Base-by-base conservation (phyloP, 257 asterid genomes). In the Capsicum chinense region DNA sequence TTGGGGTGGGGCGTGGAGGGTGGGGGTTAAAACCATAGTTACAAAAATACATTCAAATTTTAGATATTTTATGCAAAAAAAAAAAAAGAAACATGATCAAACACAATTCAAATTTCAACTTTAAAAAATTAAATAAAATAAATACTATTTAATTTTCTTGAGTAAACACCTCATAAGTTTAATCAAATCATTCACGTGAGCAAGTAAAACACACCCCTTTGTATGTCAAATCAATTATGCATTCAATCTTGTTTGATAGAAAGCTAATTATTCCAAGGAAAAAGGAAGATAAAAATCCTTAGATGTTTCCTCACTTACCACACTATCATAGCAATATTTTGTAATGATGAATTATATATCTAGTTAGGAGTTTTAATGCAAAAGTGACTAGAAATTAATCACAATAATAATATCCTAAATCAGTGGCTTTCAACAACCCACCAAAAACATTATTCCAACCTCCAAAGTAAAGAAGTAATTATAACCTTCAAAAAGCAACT, bases 371-470 rank as follows among this genome's bases (percentile, higher is more conserved):
- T 15, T 56, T 58, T 33, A 39, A 37, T 54, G 37, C 66, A 52
- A 82, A 63, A 64, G 78, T 64, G 48, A 52, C 7, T 50, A 1
- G 48, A 33, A 67, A 67, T 52, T 54, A 71, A 82, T 4, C 64
- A 54, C 82, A 54, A 78, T 78, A 78, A 39, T 39, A 39, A 39
- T 78, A 86, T 86, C 95, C 91, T 86, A 92, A 85, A 88, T 90
- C 79, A 86, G 80, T 86, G 93, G 93, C 89, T 90, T 92, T 92
- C 87, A 88, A 83, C 73, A 68, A 83, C 85, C 80, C 84, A 87
- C 89, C 73, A 86, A 83, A 39, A 83, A 79, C 48, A 78, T 78
- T 54, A 33, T 56, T 54, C 82, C 5, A 78, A 76, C 81, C 81
- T 52, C 81, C 64, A 76, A 76, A 52, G 64, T 52, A 26, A 26